These are phyloP conservation scores for Golubevia pallescens DNA, from an alignment of 1,284 basidiomycete genomes.

Conservation along the genomic window DNA sequence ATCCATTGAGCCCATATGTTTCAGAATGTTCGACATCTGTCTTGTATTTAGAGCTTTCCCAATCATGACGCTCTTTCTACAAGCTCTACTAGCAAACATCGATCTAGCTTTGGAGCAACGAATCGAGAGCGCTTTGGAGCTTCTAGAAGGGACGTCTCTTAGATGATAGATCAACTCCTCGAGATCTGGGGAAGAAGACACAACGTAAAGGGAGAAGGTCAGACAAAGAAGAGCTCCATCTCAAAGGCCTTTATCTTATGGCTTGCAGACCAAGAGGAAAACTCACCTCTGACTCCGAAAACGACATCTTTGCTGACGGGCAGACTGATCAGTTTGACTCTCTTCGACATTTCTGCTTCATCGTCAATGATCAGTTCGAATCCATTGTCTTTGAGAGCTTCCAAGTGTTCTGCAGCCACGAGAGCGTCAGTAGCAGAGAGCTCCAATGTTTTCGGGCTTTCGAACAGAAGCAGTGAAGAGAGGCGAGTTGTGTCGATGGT, in stretches of 20 bases:
- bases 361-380: constrained; percentile 73
- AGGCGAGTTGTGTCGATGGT: not conserved
- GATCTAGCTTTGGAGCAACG: constrained; percentile 88
- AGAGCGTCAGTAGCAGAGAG: constrained; percentile 89
- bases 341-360: constrained; percentile 33
- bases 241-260: not conserved
- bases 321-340: constrained; percentile 78
- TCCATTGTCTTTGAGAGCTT: constrained; percentile 81
- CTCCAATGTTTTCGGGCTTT: constrained; percentile 78
- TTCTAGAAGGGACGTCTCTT: constrained; percentile 75
- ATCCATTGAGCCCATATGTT: constrained; percentile 55
- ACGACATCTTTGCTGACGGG: constrained; percentile 88
- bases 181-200: constrained; percentile 73
- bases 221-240: not conserved
- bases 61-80: constrained; percentile 94
- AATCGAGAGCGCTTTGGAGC: constrained; percentile 71
- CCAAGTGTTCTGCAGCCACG: constrained; percentile 82
- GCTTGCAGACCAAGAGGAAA: not conserved
- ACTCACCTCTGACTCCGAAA: constrained; percentile 75
- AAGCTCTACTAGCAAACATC: constrained; percentile 97
- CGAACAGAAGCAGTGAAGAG: constrained; percentile 3
- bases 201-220: constrained; percentile 1
- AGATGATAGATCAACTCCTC: constrained; percentile 89
- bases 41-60: constrained; percentile 78
- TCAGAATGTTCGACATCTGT: constrained; percentile 74